Conservation (phyloP, 148 eudicot genomes). For the Amaranthus hypochondriacus region DNA sequence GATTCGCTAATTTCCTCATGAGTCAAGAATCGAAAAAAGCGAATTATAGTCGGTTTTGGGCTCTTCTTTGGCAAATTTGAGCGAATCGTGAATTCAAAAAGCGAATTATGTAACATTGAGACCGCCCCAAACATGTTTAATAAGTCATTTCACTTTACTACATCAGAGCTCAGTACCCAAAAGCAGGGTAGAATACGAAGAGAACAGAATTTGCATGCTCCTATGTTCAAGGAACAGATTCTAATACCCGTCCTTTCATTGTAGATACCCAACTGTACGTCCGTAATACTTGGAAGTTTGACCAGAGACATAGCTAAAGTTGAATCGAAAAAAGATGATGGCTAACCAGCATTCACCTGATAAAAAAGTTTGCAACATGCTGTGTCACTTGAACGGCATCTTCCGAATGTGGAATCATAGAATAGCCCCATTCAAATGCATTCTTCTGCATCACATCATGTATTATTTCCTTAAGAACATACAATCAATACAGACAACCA, state of each 20-base stretch:
- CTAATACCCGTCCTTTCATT: too few relatives aligned
- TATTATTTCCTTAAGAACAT: neutral
- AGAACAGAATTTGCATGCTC: neutral
- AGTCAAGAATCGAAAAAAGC: too few relatives aligned
- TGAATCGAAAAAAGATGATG: neutral
- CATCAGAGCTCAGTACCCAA: too few relatives aligned
- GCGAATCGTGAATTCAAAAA: too few relatives aligned
- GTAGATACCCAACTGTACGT: neutral
- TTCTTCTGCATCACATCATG: conserved; percentile 62
- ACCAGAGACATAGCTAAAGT: conserved; percentile 1
- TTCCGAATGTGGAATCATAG: conserved; percentile 90
- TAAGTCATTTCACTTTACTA: too few relatives aligned
- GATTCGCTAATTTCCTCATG: too few relatives aligned
- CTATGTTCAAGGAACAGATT: neutral
- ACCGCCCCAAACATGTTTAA: too few relatives aligned
- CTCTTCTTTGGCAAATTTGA: too few relatives aligned
- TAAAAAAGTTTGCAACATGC: conserved; percentile 70
- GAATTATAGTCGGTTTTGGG: too few relatives aligned
- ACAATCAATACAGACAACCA: neutral
- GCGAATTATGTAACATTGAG: too few relatives aligned
- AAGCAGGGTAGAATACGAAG: neutral
- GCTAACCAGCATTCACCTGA: conserved; percentile 44
- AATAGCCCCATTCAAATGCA: conserved; percentile 91
- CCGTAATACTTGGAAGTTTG: neutral
- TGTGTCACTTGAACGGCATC: conserved; percentile 95